Evolutionary conservation across 1,139 yeast species (phyloP).

Genomic region (Nakaseomyces glabratus): DNA sequence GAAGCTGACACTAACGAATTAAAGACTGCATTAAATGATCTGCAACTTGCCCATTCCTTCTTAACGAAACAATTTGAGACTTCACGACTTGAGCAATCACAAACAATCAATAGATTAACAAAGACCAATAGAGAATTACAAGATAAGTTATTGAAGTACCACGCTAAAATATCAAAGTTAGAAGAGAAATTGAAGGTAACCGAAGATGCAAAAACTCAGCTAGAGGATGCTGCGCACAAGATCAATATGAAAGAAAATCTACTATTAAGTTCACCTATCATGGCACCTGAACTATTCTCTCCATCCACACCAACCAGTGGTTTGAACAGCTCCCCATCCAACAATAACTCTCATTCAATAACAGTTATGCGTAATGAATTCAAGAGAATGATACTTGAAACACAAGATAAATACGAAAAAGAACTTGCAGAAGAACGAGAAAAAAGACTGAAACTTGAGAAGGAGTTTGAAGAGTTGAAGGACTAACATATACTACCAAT

Average conservation of each 20-base stretch:
- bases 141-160: conserved; percentile 25
- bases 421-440: conserved; percentile 26
- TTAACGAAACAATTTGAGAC: conserved; percentile 29
- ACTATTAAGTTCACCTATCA: conserved; percentile 12
- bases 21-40: conserved; percentile 28
- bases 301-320: conserved; percentile 15
- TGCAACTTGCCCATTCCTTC: conserved; percentile 31
- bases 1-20: conserved; percentile 12
- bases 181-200: conserved; percentile 15
- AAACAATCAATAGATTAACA: conserved; percentile 26
- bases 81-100: conserved; percentile 26
- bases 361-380: conserved; percentile 28
- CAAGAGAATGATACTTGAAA: conserved; percentile 26
- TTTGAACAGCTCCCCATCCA: conserved; percentile 9
- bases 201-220: conserved; percentile 8
- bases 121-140: conserved; percentile 26
- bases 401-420: conserved; percentile 26
- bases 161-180: conserved; percentile 16
- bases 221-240: conserved; percentile 9
- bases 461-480: conserved; percentile 15
- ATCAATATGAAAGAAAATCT: conserved; percentile 6
- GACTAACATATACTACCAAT: background rate
- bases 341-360: conserved; percentile 19
- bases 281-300: conserved; percentile 11
- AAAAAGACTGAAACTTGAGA: conserved; percentile 17